Evolutionary conservation across 1,139 yeast genomes (phyloP).

Genomic region (Suhomyces taliae): DNA sequence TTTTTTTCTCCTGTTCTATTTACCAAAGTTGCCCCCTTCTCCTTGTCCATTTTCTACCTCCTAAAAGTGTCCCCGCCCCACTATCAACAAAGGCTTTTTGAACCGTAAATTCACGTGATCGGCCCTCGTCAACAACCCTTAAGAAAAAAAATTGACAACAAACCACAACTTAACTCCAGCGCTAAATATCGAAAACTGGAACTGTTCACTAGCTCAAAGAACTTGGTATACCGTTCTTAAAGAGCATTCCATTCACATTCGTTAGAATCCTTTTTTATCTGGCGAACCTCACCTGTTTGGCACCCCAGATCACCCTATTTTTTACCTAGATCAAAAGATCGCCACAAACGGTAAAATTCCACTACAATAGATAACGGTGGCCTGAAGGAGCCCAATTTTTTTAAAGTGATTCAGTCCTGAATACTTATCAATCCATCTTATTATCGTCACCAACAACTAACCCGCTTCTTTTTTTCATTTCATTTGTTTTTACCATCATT

Average conservation of each 20-base stretch:
- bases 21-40: no score
- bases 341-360: neutral
- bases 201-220: neutral
- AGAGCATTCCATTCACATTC: neutral
- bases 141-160: conserved; percentile 2
- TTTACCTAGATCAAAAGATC: neutral
- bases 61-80: neutral
- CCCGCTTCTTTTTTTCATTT: no score
- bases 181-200: neutral
- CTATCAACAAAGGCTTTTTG: neutral
- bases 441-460: no score
- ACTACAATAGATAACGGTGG: neutral
- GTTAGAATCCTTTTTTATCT: neutral
- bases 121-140: conserved; percentile 1
- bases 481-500: no score
- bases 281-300: neutral
- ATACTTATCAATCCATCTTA: neutral
- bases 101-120: neutral
- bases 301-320: neutral
- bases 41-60: neutral
- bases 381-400: neutral
- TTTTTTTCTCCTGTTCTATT: no score
- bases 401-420: neutral
- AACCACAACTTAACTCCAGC: neutral
- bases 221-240: neutral